Percentiles rank a stretch among this genome's conserved stretches.
Conservation (phyloP, 2,329 filamentous ascomycete genomes). For the Botrytis byssoidea region DNA sequence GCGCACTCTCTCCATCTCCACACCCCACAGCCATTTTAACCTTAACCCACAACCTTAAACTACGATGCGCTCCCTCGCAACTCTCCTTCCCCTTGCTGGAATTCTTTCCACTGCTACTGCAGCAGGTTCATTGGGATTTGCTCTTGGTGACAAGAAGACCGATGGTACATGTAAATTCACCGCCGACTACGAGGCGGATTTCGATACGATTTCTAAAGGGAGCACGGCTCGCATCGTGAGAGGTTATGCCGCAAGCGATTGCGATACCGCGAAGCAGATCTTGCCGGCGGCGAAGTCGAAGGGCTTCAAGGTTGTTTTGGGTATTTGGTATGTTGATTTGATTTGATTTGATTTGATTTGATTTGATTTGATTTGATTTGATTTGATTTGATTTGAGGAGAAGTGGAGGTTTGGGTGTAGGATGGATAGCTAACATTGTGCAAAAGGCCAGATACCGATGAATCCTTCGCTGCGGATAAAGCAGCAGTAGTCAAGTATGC, state of each 20-base stretch:
- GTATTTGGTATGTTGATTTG: slow-evolving; percentile 57
- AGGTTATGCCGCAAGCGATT: slow-evolving; percentile 66
- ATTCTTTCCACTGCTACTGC: slow-evolving; percentile 45
- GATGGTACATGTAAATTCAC: slow-evolving; percentile 61
- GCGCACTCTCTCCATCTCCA: slow-evolving; percentile 10
- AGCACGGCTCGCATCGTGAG: slow-evolving; percentile 56
- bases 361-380: slow-evolving; percentile 10
- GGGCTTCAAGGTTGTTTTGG: slow-evolving; percentile 66
- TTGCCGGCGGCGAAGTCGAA: slow-evolving; percentile 64
- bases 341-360: neutral
- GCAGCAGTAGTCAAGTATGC: slow-evolving; percentile 53
- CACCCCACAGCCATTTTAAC: slow-evolving; percentile 10
- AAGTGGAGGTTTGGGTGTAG: neutral
- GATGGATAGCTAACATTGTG: neutral
- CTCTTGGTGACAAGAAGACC: slow-evolving; percentile 62
- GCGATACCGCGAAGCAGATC: slow-evolving; percentile 60
- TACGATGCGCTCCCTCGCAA: slow-evolving; percentile 21
- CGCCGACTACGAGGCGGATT: slow-evolving; percentile 63
- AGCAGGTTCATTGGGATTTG: slow-evolving; percentile 60
- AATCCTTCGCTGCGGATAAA: slow-evolving; percentile 61
- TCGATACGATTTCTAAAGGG: slow-evolving; percentile 54
- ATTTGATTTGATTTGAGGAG: too few relatives aligned
- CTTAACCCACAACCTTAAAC: slow-evolving; percentile 17
- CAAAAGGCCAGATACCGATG: slow-evolving; percentile 58
- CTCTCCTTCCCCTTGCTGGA: slow-evolving; percentile 43